Conservation (phyloP, 2,329 filamentous ascomycete species). For the Fusarium stilboides region DNA sequence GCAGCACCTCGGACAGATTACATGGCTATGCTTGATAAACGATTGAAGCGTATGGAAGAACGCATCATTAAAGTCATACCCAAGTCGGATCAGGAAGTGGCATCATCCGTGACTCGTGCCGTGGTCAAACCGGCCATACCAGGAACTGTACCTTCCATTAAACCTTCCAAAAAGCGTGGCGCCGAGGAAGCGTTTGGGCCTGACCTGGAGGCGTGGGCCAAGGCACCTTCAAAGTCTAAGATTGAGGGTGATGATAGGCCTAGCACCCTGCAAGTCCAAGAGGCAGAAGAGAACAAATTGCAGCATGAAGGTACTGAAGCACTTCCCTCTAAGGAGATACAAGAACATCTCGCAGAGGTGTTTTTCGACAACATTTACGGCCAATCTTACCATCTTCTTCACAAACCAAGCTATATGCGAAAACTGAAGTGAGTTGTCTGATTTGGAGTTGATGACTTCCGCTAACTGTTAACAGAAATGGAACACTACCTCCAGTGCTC, state of each 20-base stretch:
- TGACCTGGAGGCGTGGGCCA: conserved; percentile 87
- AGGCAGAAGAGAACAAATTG: conserved; percentile 82
- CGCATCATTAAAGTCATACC: conserved; percentile 96
- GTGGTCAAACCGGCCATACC: conserved; percentile 85
- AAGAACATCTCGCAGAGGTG: conserved; percentile 92
- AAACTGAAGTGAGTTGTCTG: conserved; percentile 74
- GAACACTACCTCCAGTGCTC: conserved; percentile 86
- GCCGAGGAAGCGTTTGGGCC: conserved; percentile 90
- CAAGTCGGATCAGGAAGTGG: conserved; percentile 81
- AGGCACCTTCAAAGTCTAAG: conserved; percentile 67
- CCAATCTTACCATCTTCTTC: conserved; percentile 92
- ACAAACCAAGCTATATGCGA: conserved; percentile 98
- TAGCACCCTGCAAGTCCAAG: conserved; percentile 70
- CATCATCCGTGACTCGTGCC: conserved; percentile 80
- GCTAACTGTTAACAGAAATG: conserved; percentile 51
- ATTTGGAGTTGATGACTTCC: not conserved
- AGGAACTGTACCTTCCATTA: conserved; percentile 62
- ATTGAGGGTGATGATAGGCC: conserved; percentile 61
- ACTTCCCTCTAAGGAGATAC: conserved; percentile 87
- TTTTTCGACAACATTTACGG: conserved; percentile 98
- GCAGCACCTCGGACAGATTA: conserved; percentile 96
- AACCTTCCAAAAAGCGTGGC: conserved; percentile 81
- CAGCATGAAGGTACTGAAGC: conserved; percentile 86
- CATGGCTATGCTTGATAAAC: conserved; percentile 98
- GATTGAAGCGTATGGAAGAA: conserved; percentile 97